Evolutionary conservation across 129 eudicot genomes (phyloP).

Genomic region (Saussurea involucrata): DNA sequence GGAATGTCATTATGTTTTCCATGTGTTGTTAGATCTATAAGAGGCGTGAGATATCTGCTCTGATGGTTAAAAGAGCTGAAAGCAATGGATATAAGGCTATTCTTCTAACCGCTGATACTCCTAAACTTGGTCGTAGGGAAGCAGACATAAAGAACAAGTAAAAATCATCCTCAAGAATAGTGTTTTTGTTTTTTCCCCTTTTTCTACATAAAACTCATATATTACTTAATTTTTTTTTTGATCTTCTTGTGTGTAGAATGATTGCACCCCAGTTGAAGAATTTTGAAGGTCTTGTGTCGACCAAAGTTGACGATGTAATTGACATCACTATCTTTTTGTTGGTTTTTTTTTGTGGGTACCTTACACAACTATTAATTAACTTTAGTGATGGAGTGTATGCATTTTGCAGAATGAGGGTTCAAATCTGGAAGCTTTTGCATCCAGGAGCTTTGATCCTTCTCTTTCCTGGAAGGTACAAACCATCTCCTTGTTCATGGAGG

Average conservation of each 20-base stretch:
- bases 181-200: background rate
- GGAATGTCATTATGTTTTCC: background rate
- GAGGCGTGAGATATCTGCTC: constrained; percentile 55
- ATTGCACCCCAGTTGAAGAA: constrained; percentile 77
- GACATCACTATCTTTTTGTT: constrained; percentile 12
- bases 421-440: constrained; percentile 59
- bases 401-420: constrained; percentile 70
- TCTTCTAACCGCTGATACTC: constrained; percentile 77
- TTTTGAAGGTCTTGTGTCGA: constrained; percentile 74
- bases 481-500: background rate
- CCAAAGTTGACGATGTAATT: constrained; percentile 57
- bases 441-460: constrained; percentile 57
- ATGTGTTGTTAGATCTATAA: constrained; percentile 47
- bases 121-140: constrained; percentile 89
- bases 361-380: background rate
- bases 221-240: background rate
- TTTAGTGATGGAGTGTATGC: background rate
- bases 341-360: background rate
- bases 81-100: constrained; percentile 83
- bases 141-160: constrained; percentile 89
- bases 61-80: constrained; percentile 86
- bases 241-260: constrained; percentile 50
- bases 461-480: constrained; percentile 68
- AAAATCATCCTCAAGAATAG: background rate
- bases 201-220: background rate